These are phyloP conservation scores for Eucalyptus tenuipes DNA, from an alignment of 345 rosid genomes.

Conservation along the genomic window DNA sequence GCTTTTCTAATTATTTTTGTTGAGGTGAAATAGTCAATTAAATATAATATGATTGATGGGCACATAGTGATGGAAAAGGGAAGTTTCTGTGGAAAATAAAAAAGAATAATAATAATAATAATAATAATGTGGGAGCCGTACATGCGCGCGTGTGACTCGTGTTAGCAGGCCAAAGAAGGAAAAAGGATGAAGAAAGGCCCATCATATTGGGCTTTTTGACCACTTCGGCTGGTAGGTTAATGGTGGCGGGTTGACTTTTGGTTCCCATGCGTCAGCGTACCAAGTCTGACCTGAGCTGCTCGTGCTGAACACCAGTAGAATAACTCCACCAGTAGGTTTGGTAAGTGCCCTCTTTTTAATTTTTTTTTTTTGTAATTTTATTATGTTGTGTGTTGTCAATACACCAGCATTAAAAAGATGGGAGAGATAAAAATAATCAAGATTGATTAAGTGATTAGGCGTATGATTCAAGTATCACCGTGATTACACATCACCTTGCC, in stretches of 20 bases:
- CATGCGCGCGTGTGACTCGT: neutral
- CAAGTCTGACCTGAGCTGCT: neutral
- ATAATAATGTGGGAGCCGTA: neutral
- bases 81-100: neutral
- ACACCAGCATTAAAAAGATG: neutral
- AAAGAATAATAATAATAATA: too few species aligned
- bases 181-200: neutral
- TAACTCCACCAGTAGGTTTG: neutral
- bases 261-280: neutral
- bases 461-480: neutral
- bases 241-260: neutral
- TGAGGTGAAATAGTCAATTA: neutral
- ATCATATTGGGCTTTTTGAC: neutral
- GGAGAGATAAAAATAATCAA: neutral
- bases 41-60: neutral
- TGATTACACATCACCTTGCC: neutral
- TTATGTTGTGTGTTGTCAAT: neutral
- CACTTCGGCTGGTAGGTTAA: neutral
- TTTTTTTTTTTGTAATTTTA: neutral
- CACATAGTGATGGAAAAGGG: neutral
- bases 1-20: neutral
- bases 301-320: neutral
- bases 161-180: neutral
- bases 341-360: neutral
- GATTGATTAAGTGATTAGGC: neutral